Base-by-base conservation (phyloP, 2,329 filamentous ascomycete species). In the Hymenoscyphus albidus region DNA sequence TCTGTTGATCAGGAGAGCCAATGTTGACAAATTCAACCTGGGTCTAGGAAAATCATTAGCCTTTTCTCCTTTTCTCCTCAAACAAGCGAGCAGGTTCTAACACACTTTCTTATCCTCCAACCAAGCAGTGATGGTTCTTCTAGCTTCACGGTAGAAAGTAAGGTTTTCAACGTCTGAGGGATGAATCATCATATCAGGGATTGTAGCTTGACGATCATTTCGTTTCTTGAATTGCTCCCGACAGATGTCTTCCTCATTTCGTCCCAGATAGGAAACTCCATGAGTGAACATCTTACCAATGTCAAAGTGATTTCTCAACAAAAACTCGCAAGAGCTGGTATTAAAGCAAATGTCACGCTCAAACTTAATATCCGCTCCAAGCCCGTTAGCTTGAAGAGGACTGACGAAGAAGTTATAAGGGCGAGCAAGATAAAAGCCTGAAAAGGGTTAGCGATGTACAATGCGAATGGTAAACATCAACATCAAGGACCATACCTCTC, bases 391-490 rank as follows among this genome's bases (percentile, higher is more conserved):
- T 35, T 84, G 74, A 12, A 87, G 72, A 1, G 88, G 87, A 67
- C 79, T 86, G 61, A 90, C 73, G 69, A 83, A 80, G 75, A 90
- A 81, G 74, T 90, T 90, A 77, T 87, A 90, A 2, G 88, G 86
- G 31, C 82, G 82, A 40, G 87, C 77, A 5, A 82, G 78, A 71
- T 90, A 90, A 58, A 54, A 76, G 71, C 64, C 77, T 82, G 80
- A 62, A 68, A 69, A 66, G 62, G 48, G 39, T 67, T 58, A 63
- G 58, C 39, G 13, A 10, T 12, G n/a, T 14, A 44, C 18, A 22
- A 16, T 3, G 16, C 59, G 60, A 14, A 16, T 18, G 51, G 22
- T 35, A 16, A 7, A 57, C 12, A 35, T 35, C 35, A 14, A 59
- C n/a, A 6, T 59, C 55, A 22, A 59, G 35, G 14, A 35, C 39